Conservation (phyloP, 495 filamentous ascomycete genomes). For the Aspergillus saccharolyticus region DNA sequence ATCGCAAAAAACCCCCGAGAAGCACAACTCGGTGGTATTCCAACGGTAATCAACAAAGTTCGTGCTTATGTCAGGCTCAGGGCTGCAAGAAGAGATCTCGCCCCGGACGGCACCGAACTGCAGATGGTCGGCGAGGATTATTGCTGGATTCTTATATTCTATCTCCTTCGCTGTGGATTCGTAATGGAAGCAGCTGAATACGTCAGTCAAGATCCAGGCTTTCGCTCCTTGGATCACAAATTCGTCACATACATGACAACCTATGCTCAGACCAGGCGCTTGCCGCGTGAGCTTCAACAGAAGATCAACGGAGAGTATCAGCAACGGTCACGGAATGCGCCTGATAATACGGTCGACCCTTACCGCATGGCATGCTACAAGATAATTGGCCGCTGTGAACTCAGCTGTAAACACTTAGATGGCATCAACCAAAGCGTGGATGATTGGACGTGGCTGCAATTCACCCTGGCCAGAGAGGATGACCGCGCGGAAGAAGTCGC, state of each 20-base stretch:
- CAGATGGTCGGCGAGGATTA: slow-evolving; percentile 71
- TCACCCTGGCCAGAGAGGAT: slow-evolving; percentile 83
- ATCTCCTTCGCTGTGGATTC: slow-evolving; percentile 80
- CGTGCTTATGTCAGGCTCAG: slow-evolving; percentile 83
- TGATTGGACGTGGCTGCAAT: slow-evolving; percentile 97
- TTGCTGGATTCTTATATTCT: slow-evolving; percentile 92
- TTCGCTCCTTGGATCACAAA: slow-evolving; percentile 83
- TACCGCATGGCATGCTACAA: slow-evolving; percentile 98
- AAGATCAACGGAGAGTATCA: slow-evolving; percentile 87
- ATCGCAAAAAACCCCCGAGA: slow-evolving; percentile 80
- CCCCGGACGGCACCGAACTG: slow-evolving; percentile 64
- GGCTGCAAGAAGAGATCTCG: slow-evolving; percentile 70
- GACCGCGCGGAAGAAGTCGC: slow-evolving; percentile 78
- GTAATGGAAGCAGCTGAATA: slow-evolving; percentile 80
- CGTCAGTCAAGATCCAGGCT: slow-evolving; percentile 71
- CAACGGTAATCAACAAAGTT: slow-evolving; percentile 81
- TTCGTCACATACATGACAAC: slow-evolving; percentile 84
- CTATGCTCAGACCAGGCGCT: slow-evolving; percentile 65
- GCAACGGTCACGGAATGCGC: slow-evolving; percentile 72
- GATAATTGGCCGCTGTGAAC: slow-evolving; percentile 89
- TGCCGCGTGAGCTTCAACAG: slow-evolving; percentile 72
- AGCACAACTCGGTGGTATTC: slow-evolving; percentile 84
- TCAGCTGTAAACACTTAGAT: slow-evolving; percentile 74
- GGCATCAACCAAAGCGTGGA: slow-evolving; percentile 74
- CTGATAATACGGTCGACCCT: slow-evolving; percentile 84